phyloP scores from a whole-genome alignment of 2,329 filamentous ascomycete species.

The Trichophyton mentagrophytes region DNA sequence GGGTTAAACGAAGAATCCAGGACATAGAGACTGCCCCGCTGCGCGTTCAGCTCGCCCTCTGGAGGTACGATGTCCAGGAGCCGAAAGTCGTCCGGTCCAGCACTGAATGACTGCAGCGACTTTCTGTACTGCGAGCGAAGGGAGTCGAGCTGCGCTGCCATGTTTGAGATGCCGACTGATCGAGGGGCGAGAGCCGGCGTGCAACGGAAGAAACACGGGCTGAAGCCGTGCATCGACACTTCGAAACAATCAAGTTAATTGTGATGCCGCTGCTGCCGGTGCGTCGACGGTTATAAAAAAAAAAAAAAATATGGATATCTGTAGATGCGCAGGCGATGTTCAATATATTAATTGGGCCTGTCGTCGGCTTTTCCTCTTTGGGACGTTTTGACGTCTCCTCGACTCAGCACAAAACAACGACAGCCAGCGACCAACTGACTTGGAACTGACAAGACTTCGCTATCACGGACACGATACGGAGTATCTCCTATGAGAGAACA shows the following conservation, averaged over 20 bases:
- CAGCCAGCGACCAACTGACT: too few species aligned
- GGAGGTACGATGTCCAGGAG: slow-evolving; percentile 19
- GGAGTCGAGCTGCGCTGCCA: slow-evolving; percentile 13
- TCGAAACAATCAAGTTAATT: neutral
- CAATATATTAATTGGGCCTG: neutral
- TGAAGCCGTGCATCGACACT: neutral
- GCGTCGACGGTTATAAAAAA: too few species aligned
- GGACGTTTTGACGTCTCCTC: neutral
- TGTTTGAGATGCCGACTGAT: neutral
- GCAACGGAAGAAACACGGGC: neutral
- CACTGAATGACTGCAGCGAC: slow-evolving; percentile 33
- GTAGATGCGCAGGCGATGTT: neutral
- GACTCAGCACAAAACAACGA: too few species aligned
- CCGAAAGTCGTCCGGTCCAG: slow-evolving; percentile 27
- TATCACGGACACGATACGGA: too few species aligned
- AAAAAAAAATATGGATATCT: neutral
- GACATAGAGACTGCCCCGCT: slow-evolving; percentile 39
- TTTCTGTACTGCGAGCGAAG: slow-evolving; percentile 29
- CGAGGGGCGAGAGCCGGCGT: neutral
- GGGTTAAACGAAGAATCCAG: slow-evolving; percentile 57
- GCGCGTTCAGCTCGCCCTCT: slow-evolving; percentile 8
- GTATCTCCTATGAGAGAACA: neutral
- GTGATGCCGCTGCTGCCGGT: neutral
- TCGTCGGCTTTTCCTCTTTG: neutral
- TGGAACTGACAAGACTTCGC: too few species aligned